Conservation (phyloP, 345 rosid genomes). For the Citropsis articulata region DNA sequence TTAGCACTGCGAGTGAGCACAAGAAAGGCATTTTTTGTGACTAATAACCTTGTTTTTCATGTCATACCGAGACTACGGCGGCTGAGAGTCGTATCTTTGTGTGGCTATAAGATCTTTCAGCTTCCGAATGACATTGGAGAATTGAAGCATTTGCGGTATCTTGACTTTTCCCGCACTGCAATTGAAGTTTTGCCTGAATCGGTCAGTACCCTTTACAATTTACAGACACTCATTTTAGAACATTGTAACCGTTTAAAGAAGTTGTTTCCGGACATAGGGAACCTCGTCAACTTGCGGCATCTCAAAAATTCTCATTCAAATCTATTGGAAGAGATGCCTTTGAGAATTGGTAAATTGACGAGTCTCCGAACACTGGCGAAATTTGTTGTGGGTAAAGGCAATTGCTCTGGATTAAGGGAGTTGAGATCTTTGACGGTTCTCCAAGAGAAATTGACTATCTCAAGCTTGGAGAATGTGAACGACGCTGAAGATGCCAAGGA, state of each 20-base stretch:
- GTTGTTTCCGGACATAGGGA: not conserved
- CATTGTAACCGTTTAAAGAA: too few relatives aligned
- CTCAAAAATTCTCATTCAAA: not conserved
- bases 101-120: too few relatives aligned
- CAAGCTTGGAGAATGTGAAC: not conserved
- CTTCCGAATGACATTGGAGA: too few relatives aligned
- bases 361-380: not conserved
- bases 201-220: not conserved
- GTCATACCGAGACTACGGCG: too few relatives aligned
- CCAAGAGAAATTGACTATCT: not conserved
- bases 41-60: too few relatives aligned
- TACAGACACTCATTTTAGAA: not conserved
- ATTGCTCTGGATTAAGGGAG: not conserved
- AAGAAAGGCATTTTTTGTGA: too few relatives aligned
- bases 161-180: too few relatives aligned
- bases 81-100: too few relatives aligned
- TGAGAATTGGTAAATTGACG: not conserved
- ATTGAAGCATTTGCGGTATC: too few relatives aligned
- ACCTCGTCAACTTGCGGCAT: constrained; percentile 12
- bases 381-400: not conserved
- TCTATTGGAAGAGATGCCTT: not conserved
- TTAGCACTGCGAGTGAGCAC: too few relatives aligned
- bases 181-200: not conserved
- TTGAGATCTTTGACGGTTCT: not conserved
- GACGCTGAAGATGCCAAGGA: not conserved